phyloP scores from a whole-genome alignment of 768 basidiomycete species.

The Termitomyces sp. region DNA sequence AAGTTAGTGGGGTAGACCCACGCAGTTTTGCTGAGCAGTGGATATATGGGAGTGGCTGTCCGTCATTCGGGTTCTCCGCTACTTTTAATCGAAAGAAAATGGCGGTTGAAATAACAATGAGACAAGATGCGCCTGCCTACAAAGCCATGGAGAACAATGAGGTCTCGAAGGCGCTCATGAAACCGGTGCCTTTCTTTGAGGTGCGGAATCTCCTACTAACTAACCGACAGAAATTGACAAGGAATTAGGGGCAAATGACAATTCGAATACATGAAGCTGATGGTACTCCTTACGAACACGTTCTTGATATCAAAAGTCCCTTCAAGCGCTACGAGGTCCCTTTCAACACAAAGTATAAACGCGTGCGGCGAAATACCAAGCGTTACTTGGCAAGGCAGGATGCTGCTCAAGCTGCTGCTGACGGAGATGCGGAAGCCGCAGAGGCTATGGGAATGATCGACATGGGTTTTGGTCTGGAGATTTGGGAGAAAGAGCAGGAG shows the following conservation, averaged over 20 bases:
- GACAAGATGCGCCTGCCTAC: slow-evolving; percentile 80
- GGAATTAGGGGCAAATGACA: slow-evolving; percentile 85
- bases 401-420: slow-evolving; percentile 88
- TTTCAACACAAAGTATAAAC: slow-evolving; percentile 98
- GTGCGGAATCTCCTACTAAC: slow-evolving; percentile 30
- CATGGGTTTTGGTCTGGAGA: slow-evolving; percentile 88
- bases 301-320: slow-evolving; percentile 80
- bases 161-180: slow-evolving; percentile 55
- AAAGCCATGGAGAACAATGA: slow-evolving; percentile 67
- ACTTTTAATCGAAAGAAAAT: slow-evolving; percentile 97
- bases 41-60: slow-evolving; percentile 98
- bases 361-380: slow-evolving; percentile 91
- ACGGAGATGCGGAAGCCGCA: slow-evolving; percentile 87
- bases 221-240: background rate
- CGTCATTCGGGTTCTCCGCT: slow-evolving; percentile 83
- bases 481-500: slow-evolving; percentile 95
- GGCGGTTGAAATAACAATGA: slow-evolving; percentile 94
- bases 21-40: slow-evolving; percentile 96
- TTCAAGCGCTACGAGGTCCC: slow-evolving; percentile 97
- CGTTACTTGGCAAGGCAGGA: slow-evolving; percentile 93
- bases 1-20: slow-evolving; percentile 88
- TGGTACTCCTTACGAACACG: slow-evolving; percentile 98
- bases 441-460: slow-evolving; percentile 93
- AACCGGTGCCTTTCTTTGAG: slow-evolving; percentile 89
- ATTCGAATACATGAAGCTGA: slow-evolving; percentile 99